These are phyloP conservation scores for Kwoniella botswanensis DNA, from an alignment of 768 basidiomycete genomes.

Conservation along the genomic window DNA sequence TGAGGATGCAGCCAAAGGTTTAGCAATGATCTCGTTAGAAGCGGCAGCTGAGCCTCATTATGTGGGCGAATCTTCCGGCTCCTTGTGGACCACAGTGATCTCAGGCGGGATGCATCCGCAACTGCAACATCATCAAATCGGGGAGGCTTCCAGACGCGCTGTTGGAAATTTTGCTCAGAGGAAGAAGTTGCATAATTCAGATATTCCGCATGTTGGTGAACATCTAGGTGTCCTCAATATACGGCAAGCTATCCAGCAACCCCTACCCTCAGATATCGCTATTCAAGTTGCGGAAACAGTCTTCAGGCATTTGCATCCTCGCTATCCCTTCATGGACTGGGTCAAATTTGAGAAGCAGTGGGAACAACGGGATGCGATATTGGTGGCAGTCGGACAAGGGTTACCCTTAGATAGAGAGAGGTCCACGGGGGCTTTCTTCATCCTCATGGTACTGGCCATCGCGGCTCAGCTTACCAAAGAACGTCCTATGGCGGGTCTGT, in stretches of 20 bases:
- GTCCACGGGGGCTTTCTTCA: conserved; percentile 28
- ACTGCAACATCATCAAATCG: conserved; percentile 2
- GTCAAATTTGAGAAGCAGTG: conserved; percentile 30
- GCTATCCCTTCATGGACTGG: conserved; percentile 39
- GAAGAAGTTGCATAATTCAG: too few relatives aligned
- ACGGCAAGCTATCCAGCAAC: conserved; percentile 13
- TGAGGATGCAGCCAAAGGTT: conserved; percentile 30
- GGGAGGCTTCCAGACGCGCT: not conserved
- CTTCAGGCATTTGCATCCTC: conserved; percentile 11
- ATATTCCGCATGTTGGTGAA: not conserved
- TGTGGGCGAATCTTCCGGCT: conserved; percentile 33
- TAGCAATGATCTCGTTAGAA: conserved; percentile 38
- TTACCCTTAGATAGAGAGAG: conserved; percentile 10
- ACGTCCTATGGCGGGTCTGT: conserved; percentile 12
- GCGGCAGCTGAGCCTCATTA: conserved; percentile 41
- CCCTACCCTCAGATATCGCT: conserved; percentile 4
- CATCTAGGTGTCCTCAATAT: not conserved
- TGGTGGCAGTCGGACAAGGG: conserved; percentile 14
- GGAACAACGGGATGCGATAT: conserved; percentile 16
- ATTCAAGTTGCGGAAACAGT: conserved; percentile 4
- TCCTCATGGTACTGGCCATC: conserved; percentile 34
- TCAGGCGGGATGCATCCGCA: conserved; percentile 10
- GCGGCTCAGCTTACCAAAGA: conserved; percentile 20
- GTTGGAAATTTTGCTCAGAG: not conserved
- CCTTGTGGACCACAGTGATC: conserved; percentile 25